A percentile compares a stretch with the other conserved stretches of the same genome.
Evolutionary conservation across 192 early-diverging fungal species (phyloP).

Genomic region (Gryganskiella cystojenkinii): DNA sequence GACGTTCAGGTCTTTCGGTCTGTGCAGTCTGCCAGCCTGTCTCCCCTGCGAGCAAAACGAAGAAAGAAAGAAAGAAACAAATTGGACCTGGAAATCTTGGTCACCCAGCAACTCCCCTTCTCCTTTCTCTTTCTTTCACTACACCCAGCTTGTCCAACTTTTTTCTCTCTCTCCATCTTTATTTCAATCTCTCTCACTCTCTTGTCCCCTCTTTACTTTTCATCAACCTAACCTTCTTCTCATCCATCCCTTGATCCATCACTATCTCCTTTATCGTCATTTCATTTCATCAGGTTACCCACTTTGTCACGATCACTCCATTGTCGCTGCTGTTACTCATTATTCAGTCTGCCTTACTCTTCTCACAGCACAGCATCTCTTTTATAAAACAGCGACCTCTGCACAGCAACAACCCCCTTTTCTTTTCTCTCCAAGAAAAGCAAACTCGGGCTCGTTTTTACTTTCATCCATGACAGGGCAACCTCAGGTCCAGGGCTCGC

Average conservation of each 20-base stretch:
- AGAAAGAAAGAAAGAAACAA: too few relatives aligned
- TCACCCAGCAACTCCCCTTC: not conserved
- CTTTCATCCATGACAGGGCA: constrained; percentile 30
- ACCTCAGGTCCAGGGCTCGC: constrained; percentile 28
- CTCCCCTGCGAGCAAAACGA: too few relatives aligned
- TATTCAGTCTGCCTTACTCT: too few relatives aligned
- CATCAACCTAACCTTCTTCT: not conserved
- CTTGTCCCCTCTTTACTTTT: too few relatives aligned
- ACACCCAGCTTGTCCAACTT: not conserved
- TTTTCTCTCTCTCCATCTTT: not conserved
- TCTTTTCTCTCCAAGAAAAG: not conserved
- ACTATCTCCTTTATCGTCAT: not conserved
- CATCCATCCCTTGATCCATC: not conserved
- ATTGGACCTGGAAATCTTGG: too few relatives aligned
- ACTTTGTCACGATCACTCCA: not conserved
- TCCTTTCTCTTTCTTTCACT: not conserved
- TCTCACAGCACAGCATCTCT: too few relatives aligned
- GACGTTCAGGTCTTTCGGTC: not conserved
- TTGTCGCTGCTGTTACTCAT: too few relatives aligned
- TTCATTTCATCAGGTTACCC: not conserved
- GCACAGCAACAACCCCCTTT: not conserved
- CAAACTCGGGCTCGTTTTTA: not conserved
- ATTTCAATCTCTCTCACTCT: not conserved
- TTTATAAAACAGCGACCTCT: too few relatives aligned
- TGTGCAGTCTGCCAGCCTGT: not conserved